phyloP scores from a whole-genome alignment of 305 asterid genomes.

The Fraxinus nigra region DNA sequence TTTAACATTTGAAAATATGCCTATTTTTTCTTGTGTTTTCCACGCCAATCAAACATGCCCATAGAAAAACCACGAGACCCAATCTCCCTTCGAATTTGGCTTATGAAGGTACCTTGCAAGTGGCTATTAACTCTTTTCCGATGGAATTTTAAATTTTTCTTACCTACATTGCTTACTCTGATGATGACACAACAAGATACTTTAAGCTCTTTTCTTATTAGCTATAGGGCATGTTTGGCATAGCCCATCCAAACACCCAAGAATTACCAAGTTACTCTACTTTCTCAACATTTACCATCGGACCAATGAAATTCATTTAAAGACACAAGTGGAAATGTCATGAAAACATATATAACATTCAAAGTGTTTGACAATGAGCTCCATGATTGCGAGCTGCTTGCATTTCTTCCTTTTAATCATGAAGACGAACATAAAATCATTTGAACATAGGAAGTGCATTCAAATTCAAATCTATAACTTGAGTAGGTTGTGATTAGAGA shows the following conservation, averaged over 20 bases:
- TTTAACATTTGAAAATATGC: too few species aligned
- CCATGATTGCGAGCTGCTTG: background rate
- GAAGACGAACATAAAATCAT: background rate
- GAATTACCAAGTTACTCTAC: background rate
- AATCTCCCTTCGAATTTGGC: background rate
- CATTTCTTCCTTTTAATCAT: background rate
- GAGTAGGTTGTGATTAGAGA: background rate
- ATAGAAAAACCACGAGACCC: background rate
- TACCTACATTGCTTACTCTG: background rate
- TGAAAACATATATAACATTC: background rate
- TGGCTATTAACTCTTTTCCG: background rate
- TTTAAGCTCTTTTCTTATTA: background rate
- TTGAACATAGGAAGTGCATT: background rate
- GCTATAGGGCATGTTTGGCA: background rate
- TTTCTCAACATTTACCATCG: background rate
- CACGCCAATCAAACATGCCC: too few species aligned
- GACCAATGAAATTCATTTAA: background rate
- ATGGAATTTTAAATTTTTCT: background rate
- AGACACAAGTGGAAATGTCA: background rate
- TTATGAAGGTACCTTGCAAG: background rate
- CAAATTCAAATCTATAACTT: background rate
- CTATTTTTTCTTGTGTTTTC: too few species aligned
- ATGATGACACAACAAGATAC: background rate
- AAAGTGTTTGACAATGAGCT: background rate
- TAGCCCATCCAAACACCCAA: background rate